Base-by-base conservation (phyloP, 768 basidiomycete species). In the Mycena kentingensis region DNA sequence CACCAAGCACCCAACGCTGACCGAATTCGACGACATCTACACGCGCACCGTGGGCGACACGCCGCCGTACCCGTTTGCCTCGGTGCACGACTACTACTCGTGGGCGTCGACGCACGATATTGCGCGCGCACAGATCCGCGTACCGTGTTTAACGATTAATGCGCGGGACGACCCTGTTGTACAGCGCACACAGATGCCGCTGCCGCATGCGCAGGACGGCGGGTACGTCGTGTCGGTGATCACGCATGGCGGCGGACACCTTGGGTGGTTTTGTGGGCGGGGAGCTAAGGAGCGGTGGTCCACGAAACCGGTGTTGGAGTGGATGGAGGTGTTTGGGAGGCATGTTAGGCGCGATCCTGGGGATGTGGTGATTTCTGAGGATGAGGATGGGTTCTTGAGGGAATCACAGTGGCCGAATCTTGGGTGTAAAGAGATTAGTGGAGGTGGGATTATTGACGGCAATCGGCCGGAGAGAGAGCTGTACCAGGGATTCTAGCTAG, bases 141-240 rank as follows among this genome's bases (percentile, higher is more conserved):
- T 93, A 28, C 92, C 92, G 10, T 85, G 84, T 67, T 76, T 94
- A 10, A 80, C 84, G 5, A 77, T 93, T 51, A 89, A 87, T 62
- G 79, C 90, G n/a, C 77, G 76, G 27, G 88, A 92, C 65, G 90
- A 92, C 67, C 90, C 90, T n/a, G 79, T 92, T 39, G 83, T 90
- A 26, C 77, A 74, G 36, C 72, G 79, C 46, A 74, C 85, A 24
- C 88, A 87, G 27, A 75, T 77, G 66, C 75, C 81, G 48, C 73
- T 71, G 22, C 12, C 8, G 11, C 22, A 42, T 2, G 76, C 73
- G 49, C 75, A 72, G 29, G 82, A 81, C 57, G 73, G 73, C 7
- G 41, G 41, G 25, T 78, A 77, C 63, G 77, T 86, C 13, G 74
- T 80, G 2, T 79, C 85, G 67, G 83, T 72, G 18, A 63, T 85